These are phyloP conservation scores for Suillus occidentalis DNA, from an alignment of 768 basidiomycete species.

Conservation along the genomic window DNA sequence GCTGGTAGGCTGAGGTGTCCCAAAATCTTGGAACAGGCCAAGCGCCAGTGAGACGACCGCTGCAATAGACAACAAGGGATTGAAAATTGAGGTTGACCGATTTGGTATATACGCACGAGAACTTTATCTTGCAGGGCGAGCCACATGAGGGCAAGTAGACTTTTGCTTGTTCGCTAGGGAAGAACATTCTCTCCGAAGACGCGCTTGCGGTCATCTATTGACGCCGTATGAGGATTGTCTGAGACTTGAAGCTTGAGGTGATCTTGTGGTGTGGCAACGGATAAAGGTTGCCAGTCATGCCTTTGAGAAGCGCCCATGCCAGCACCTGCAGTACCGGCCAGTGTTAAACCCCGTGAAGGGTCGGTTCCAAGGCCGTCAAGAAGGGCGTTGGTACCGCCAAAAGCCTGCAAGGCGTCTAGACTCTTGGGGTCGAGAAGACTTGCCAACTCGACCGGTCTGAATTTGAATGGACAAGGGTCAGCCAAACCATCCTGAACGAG, in stretches of 20 bases:
- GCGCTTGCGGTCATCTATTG: constrained; percentile 59
- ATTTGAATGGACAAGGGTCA: constrained; percentile 73
- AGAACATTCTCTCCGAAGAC: constrained; percentile 79
- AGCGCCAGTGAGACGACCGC: constrained; percentile 92
- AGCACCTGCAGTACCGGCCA: constrained; percentile 22
- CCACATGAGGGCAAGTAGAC: constrained; percentile 78
- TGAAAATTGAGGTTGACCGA: constrained; percentile 2
- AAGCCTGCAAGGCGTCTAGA: constrained; percentile 55
- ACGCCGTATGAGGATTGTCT: constrained; percentile 33
- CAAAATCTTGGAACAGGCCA: too few relatives aligned
- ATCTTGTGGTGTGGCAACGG: constrained; percentile 22
- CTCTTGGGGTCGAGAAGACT: constrained; percentile 89
- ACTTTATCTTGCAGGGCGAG: constrained; percentile 88
- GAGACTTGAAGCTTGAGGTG: constrained; percentile 5
- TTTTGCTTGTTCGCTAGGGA: constrained; percentile 68
- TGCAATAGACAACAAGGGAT: constrained; percentile 75
- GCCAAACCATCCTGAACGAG: too few relatives aligned
- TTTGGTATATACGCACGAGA: constrained; percentile 50
- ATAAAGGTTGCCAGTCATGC: constrained; percentile 26
- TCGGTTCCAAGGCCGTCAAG: constrained; percentile 76
- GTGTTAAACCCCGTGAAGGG: constrained; percentile 42
- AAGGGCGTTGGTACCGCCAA: constrained; percentile 73
- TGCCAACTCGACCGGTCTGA: constrained; percentile 76
- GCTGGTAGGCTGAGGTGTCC: too few relatives aligned
- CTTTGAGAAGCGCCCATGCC: constrained; percentile 34